Evolutionary conservation across 129 eudicot genomes (phyloP), one percentile per base, ranked within the genome.

Genomic region (Pseudognaphalium luteoalbum): DNA sequence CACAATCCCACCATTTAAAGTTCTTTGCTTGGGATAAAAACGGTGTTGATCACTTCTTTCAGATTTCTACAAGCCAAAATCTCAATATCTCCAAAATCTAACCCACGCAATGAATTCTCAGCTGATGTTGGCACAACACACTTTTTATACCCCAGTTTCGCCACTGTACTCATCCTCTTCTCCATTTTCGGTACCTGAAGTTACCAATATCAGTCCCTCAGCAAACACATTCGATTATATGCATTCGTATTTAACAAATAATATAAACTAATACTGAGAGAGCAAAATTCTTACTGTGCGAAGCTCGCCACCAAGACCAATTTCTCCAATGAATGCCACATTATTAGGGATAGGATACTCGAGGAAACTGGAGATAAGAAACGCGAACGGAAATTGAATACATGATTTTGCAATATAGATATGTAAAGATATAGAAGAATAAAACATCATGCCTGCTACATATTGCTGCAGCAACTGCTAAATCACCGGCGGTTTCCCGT

Each of bases 401-500:
- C 34, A 35, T 17, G 12, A 15, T 70, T 37, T 60, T 32, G 42
- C 58, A 20, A 47, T 44, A 32, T 70, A 41, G 4, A 28, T 33
- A 2, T 57, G 14, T 44, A 57, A 57, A 6, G 4, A 21, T 21
- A 57, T 11, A 34, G 12, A 3, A 63, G n/a, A 22, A 72, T 28
- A 51, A 20, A 50, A 75, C 19, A 33, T 32, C 84, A 69, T 82
- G 76, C 98, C 97, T 89, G 93, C 99, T 91, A 82, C 99, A 95
- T 68, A 95, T 89, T 76, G 99, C 96, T 7, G 97, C 99, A 67
- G 97, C 99, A 75, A 91, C 85, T 39, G 99, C 97, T 47, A 91
- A 89, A 86, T 95, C 99, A 6, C 95, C 99, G 76, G 96, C 91
- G 59, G 95, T 91, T 79, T 91, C 99, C 0, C 85, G 76, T 72